Evolutionary conservation across 164 flowering plant species (phyloP), one percentile per base, ranked within the genome.

Genomic region (Nymphaea colorata): DNA sequence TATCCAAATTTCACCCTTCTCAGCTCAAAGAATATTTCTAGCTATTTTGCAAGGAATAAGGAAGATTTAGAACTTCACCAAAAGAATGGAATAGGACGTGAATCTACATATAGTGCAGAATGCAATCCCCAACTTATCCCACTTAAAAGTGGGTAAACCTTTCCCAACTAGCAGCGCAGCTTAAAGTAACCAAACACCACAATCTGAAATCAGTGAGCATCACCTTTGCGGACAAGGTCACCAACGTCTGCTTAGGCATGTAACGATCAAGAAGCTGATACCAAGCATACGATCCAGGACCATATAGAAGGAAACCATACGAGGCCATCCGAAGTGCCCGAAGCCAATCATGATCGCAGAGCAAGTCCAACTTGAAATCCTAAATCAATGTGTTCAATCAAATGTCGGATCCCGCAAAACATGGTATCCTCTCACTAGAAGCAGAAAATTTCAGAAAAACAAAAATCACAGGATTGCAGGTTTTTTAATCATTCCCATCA

Each of bases 241-340:
- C 42, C 16, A 81, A 81, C 18, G 86, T 79, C 67, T 71, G 89
- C 74, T 84, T 77, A 12, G 92, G 96, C 76, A 91, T 80, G 60
- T 72, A 66, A 66, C 44, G 84, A 71, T 94, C 99, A 66, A 91
- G 92, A 67, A 57, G 85, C 67, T 82, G 85, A 68, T 94, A 94
- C 99, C 99, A 94, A n/a, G 84, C 91, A 86, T 79, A 83, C 17
- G 99, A 91, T 68, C 99, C 99, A 67, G 99, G 99, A 10, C 99
- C 99, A 78, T 94, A 94, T 0, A 94, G 67, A 45, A 91, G 84
- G 77, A 94, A 94, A 45, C 96, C 99, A 76, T 90, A 94, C 44
- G 96, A 90, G 64, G 81, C 59, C 98, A 94, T 91, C 70, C 99
- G 80, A 59, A 87, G 78, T 62, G 99, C 82, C 66, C 99, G 88